Percentiles rank a stretch among this genome's conserved stretches.
Evolutionary conservation across 306 rosid species (phyloP).

Genomic region (Trifolium subterraneum): DNA sequence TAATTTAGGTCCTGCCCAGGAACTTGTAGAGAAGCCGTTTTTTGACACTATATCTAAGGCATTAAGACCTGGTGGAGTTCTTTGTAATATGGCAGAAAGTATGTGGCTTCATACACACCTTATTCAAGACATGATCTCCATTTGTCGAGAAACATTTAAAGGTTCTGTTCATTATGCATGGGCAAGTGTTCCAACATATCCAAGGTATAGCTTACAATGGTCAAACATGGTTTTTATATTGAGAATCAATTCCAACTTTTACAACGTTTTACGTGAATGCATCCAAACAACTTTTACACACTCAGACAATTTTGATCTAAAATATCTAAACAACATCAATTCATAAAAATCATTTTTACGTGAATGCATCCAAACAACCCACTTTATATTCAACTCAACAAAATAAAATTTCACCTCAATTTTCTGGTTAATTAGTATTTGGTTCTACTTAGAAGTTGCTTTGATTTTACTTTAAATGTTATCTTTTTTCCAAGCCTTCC

Average conservation of each 20-base stretch:
- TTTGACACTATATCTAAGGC: constrained; percentile 90
- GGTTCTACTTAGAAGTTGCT: constrained; percentile 3
- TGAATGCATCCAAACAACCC: no score
- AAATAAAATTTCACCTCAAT: no score
- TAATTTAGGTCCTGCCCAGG: constrained; percentile 93
- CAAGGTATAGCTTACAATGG: constrained; percentile 57
- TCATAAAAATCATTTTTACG: no score
- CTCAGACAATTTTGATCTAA: no score
- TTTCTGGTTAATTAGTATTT: neutral
- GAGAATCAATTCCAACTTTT: neutral
- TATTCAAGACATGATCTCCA: constrained; percentile 76
- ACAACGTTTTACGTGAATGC: no score
- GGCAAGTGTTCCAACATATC: constrained; percentile 97
- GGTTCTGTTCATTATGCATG: constrained; percentile 95
- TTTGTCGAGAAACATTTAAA: constrained; percentile 75
- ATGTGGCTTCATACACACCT: constrained; percentile 99
- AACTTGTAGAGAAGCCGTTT: constrained; percentile 96
- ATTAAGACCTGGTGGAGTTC: constrained; percentile 92
- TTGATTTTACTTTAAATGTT: constrained; percentile 2
- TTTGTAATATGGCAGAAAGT: constrained; percentile 99
- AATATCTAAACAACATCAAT: no score
- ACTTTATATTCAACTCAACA: no score
- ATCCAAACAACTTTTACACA: no score
- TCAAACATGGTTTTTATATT: neutral
- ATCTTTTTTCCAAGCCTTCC: neutral